phyloP scores from a whole-genome alignment of 257 asterid species.

The Leonotis leonurus region DNA sequence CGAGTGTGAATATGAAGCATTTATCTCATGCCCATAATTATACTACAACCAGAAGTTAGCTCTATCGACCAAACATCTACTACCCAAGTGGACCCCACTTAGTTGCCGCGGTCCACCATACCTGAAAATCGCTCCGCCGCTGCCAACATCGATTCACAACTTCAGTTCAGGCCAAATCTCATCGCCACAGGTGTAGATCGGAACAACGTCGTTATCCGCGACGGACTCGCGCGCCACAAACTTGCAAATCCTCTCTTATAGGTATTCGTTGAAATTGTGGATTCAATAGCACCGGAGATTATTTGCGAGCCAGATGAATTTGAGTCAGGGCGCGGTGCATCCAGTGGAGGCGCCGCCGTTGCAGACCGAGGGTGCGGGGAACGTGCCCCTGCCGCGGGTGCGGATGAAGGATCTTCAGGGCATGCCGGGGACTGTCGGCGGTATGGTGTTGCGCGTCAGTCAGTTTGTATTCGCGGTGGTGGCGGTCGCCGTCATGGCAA shows the following conservation, averaged over 20 bases:
- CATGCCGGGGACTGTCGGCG: constrained; percentile 95
- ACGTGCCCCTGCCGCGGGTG: constrained; percentile 59
- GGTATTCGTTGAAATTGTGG: constrained; percentile 16
- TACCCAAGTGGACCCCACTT: constrained; percentile 15
- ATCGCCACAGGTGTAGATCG: constrained; percentile 26
- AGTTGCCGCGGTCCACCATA: constrained; percentile 9
- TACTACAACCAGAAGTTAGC: not conserved
- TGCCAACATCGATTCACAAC: constrained; percentile 5
- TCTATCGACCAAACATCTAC: constrained; percentile 12
- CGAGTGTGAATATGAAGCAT: not conserved
- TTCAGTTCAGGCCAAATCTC: constrained; percentile 10
- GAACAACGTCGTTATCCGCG: not conserved
- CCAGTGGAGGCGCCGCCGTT: constrained; percentile 93
- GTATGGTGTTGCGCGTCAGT: constrained; percentile 59
- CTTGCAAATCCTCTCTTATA: not conserved
- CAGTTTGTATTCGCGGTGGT: constrained; percentile 72
- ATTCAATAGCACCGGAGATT: constrained; percentile 2
- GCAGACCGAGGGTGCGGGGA: constrained; percentile 80
- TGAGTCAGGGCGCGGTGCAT: constrained; percentile 85
- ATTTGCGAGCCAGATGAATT: constrained; percentile 43
- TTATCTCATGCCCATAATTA: not conserved
- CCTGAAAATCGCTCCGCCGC: constrained; percentile 9
- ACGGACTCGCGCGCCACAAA: not conserved
- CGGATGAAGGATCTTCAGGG: constrained; percentile 96
- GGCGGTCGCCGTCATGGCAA: constrained; percentile 79